Evolutionary conservation across 768 basidiomycete species (phyloP), one percentile per base, ranked within the genome.

Genomic region (Dendrothele bispora): DNA sequence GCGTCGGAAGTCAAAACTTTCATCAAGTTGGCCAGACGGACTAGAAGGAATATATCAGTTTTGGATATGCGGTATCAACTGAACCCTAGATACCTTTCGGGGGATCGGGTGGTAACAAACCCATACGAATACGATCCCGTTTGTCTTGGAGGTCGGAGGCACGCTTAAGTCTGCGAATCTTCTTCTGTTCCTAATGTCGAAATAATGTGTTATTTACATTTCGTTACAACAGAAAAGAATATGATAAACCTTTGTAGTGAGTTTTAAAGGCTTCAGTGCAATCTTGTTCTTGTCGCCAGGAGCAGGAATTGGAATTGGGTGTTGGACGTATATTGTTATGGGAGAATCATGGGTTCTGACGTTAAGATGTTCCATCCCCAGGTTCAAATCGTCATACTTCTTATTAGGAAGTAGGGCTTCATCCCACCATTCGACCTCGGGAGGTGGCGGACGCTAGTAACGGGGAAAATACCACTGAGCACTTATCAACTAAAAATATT

Each of bases 131-230:
- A 32, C 95, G 78, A 63, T 98, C 97, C 49, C 93, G 80, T 68
- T 94, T 93, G 65, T 99, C 97, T 68, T 97, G 88, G 50, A 95
- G 64, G 58, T 93, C 93, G 10, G 86, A 88, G 59, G 90, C 85
- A 38, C 95, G 78, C 43, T 88, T 76, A 61, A 94, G 82, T 66
- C 91, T 91, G 57, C 97, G 70, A 85, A 97, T 86, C 79, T 98
- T 98, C 85, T 98, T 98, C 76, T 88, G 87, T 58, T 97, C 94
- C 84, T n/a, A n/a, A n/a, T n/a, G n/a, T n/a, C n/a, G n/a, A n/a
- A n/a, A n/a, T n/a, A n/a, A n/a, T n/a, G n/a, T n/a, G n/a, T n/a
- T n/a, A n/a, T n/a, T n/a, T n/a, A n/a, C n/a, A n/a, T n/a, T n/a
- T n/a, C n/a, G n/a, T n/a, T n/a, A n/a, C n/a, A n/a, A n/a, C n/a